phyloP scores from a whole-genome alignment of 257 asterid genomes.

The Schizonepeta tenuifolia region DNA sequence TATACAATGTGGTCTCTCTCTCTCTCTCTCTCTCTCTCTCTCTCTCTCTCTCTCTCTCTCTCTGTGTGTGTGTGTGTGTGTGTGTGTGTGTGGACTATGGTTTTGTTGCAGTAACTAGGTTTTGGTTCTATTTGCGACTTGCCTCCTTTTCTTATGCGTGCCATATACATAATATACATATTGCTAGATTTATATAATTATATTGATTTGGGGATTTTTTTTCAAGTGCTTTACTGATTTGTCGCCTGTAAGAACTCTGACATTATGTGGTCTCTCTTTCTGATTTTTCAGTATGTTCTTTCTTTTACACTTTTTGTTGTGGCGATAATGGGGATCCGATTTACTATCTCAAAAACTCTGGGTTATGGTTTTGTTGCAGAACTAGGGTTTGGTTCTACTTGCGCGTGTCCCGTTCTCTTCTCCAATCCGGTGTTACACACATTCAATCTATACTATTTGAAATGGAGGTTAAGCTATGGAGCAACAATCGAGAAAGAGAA shows the following conservation, averaged over 20 bases:
- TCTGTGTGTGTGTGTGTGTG: no score
- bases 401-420: slow-evolving; percentile 99
- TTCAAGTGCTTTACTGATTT: background rate
- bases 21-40: no score
- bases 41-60: no score
- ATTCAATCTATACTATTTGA: background rate
- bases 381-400: slow-evolving; percentile 43
- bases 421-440: slow-evolving; percentile 49
- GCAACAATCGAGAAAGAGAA: slow-evolving; percentile 90
- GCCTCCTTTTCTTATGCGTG: background rate
- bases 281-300: background rate
- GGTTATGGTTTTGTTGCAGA: slow-evolving; percentile 39
- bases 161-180: background rate
- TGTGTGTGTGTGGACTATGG: background rate
- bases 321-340: slow-evolving; percentile 9
- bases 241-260: background rate
- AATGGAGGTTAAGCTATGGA: slow-evolving; percentile 96
- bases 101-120: slow-evolving; percentile 43
- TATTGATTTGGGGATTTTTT: background rate
- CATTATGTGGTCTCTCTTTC: background rate
- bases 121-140: slow-evolving; percentile 73
- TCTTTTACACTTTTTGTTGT: background rate
- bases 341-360: background rate
- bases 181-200: background rate
- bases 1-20: no score